Evolutionary conservation across 768 basidiomycete genomes (phyloP), one percentile per base, ranked within the genome.

Genomic region (Naematelia encephala): DNA sequence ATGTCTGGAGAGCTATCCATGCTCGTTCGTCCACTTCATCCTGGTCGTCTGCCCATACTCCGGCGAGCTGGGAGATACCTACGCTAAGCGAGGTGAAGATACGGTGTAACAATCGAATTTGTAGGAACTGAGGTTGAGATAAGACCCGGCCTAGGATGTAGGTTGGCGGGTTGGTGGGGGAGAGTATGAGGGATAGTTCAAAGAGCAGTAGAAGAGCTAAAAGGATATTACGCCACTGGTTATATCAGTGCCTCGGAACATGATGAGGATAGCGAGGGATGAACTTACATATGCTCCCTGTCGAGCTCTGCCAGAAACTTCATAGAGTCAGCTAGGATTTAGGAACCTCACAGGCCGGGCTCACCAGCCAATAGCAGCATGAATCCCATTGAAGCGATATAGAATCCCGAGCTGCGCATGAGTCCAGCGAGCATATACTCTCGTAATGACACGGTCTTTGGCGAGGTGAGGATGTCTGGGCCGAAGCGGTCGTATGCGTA

Each of bases 401-500:
- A 73, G 51, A 73, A 73, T 3, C 72, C 69, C 12, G 61, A 46
- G 4, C 62, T 62, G 3, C 59, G 62, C 14, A 51, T 48, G 8
- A 73, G 25, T 0, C 72, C 72, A 5, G 55, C 39, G 2, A 54
- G 22, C 30, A 68, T 67, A 39, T 61, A 70, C 25, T 73, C 72
- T n/a, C 60, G 27, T 3, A 64, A 26, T 5, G 63, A 51, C 25
- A 60, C 49, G 27, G 51, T n/a, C 27, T 62, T 59, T 34, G 58
- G 58, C 70, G 67, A 72, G 13, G 39, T n/a, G 14, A 63, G 10
- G 27, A 69, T 51, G 1, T 64, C 51, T 8, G 70, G 67, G 12
- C 70, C 70, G 39, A 72, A 72, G 11, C 71, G 53, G 44, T 73
- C 69, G 51, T 70, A 70, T 11, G 72, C 72, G 52, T 64, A 73